Conservation (phyloP, 805 yeast species). For the Candida chauliodis region DNA sequence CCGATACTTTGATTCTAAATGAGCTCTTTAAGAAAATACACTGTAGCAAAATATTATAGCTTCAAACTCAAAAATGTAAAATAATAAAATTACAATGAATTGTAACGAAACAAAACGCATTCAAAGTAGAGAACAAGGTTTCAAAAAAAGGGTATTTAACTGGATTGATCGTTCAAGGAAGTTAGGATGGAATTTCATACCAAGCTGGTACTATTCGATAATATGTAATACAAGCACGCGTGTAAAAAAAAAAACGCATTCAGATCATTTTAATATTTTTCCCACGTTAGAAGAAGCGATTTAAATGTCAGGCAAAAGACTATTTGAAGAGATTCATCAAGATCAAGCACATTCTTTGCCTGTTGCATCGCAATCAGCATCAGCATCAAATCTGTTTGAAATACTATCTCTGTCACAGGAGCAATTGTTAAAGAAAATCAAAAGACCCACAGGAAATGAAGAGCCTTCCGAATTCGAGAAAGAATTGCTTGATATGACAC, state of each 20-base stretch:
- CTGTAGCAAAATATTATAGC: too few relatives aligned
- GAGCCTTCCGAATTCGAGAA: constrained; percentile 41
- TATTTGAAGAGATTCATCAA: constrained; percentile 11
- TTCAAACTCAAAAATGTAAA: too few relatives aligned
- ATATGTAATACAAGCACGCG: not conserved
- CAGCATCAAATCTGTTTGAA: constrained; percentile 14
- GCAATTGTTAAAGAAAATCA: constrained; percentile 31
- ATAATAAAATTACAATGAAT: too few relatives aligned
- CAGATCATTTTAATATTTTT: not conserved
- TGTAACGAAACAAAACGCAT: too few relatives aligned
- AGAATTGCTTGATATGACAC: constrained; percentile 36
- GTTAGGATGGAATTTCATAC: too few relatives aligned
- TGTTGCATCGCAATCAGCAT: constrained; percentile 20
- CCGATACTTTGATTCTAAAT: too few relatives aligned
- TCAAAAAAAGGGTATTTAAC: too few relatives aligned
- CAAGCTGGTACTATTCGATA: too few relatives aligned
- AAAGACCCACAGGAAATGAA: constrained; percentile 27
- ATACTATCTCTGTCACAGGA: constrained; percentile 27
- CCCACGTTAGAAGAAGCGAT: not conserved
- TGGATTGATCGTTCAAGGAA: too few relatives aligned
- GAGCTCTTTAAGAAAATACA: too few relatives aligned
- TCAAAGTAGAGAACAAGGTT: too few relatives aligned
- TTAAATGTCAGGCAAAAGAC: constrained; percentile 13
- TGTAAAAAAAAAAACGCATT: not conserved
- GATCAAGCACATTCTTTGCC: constrained; percentile 34